Evolutionary conservation across 75 land plant genomes (phyloP).

Genomic region (Cupressus sempervirens): DNA sequence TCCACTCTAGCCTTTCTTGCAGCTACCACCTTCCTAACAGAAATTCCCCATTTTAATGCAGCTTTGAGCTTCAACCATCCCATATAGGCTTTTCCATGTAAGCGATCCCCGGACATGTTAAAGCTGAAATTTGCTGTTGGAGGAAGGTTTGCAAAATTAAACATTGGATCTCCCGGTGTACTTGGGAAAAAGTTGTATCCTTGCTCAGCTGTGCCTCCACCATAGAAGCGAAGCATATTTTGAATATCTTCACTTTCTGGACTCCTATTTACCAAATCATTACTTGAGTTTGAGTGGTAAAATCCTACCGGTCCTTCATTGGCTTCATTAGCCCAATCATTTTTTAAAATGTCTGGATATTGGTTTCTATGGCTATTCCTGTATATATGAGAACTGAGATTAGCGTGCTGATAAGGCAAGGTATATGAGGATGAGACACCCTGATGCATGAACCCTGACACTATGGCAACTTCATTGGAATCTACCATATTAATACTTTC

Average conservation of each 20-base stretch:
- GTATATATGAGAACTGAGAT: not conserved
- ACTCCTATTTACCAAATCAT: conserved; percentile 22
- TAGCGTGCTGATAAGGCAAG: not conserved
- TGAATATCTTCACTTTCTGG: not conserved
- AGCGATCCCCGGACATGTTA: conserved; percentile 3
- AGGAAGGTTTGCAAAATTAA: conserved; percentile 12
- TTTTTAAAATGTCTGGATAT: not conserved
- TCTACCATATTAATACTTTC: not conserved
- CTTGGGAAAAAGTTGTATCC: conserved; percentile 9
- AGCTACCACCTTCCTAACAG: conserved; percentile 25
- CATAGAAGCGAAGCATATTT: not conserved
- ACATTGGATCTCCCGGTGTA: conserved; percentile 14
- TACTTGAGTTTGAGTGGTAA: conserved; percentile 5
- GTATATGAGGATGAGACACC: not conserved
- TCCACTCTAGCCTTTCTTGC: conserved; percentile 48
- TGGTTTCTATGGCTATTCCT: not conserved
- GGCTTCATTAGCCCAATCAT: conserved; percentile 3
- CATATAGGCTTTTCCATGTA: conserved; percentile 11
- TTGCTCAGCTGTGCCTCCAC: conserved; percentile 7
- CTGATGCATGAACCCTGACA: conserved; percentile 4
- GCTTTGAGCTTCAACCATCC: conserved; percentile 44
- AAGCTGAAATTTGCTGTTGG: conserved; percentile 7
- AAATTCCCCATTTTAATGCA: conserved; percentile 35
- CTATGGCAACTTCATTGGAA: not conserved
- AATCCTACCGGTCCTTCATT: not conserved